These are phyloP conservation scores for Escallonia herrerae DNA, from an alignment of 129 eudicot species.

Conservation along the genomic window DNA sequence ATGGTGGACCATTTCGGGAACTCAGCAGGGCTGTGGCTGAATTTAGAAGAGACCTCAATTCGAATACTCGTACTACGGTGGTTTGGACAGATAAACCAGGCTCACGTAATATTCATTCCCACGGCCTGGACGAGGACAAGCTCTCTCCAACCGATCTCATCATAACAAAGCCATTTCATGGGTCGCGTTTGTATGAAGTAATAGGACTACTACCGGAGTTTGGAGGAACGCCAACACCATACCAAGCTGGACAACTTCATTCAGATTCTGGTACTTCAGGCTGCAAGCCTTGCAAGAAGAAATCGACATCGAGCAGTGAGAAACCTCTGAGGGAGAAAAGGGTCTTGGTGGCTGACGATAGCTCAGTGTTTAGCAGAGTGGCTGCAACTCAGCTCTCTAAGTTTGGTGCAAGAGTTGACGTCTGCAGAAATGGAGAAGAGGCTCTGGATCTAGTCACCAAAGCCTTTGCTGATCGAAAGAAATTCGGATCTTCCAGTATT, in stretches of 20 bases:
- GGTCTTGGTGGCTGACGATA: constrained; percentile 40
- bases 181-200: constrained; percentile 43
- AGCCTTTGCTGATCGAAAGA: constrained; percentile 24
- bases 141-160: constrained; percentile 49
- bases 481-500: constrained; percentile 16
- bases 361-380: constrained; percentile 15
- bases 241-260: constrained; percentile 1
- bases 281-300: too few relatives aligned
- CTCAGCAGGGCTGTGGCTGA: constrained; percentile 45
- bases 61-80: constrained; percentile 15
- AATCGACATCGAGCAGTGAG: neutral
- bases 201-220: constrained; percentile 51
- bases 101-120: constrained; percentile 22
- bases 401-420: constrained; percentile 23
- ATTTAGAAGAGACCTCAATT: constrained; percentile 40
- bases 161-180: constrained; percentile 56
- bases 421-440: constrained; percentile 35
- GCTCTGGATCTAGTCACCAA: constrained; percentile 27
- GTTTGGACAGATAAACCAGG: constrained; percentile 54
- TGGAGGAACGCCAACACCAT: constrained; percentile 14
- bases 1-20: constrained; percentile 39
- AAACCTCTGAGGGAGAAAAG: constrained; percentile 31
- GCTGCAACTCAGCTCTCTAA: constrained; percentile 18
- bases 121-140: constrained; percentile 40
- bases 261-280: neutral